A percentile compares a stretch with the other conserved stretches of the same genome.
phyloP scores from a whole-genome alignment of 2,329 filamentous ascomycete genomes.

The Arthroderma uncinatum region DNA sequence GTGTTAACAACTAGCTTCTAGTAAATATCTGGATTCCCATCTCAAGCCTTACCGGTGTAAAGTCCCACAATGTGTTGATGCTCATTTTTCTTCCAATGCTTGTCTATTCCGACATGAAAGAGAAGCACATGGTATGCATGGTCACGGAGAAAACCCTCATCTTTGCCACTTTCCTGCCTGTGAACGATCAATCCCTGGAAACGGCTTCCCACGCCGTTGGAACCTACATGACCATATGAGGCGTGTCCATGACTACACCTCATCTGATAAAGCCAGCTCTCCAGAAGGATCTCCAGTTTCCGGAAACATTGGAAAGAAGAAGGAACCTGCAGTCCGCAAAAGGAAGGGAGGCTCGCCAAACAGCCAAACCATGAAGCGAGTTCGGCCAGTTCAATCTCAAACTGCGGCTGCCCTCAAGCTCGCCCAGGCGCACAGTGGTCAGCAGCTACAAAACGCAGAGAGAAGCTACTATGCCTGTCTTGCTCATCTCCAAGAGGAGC shows the following conservation, averaged over 20 bases:
- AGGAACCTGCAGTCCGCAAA: conserved; percentile 30
- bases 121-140: conserved; percentile 90
- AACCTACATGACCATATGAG: conserved; percentile 97
- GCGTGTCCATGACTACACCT: conserved; percentile 62
- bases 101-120: conserved; percentile 90
- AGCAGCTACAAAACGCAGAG: conserved; percentile 34
- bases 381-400: conserved; percentile 31
- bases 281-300: conserved; percentile 29
- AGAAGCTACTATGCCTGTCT: conserved; percentile 34
- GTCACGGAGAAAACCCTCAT: conserved; percentile 85
- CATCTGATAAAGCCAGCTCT: conserved; percentile 33
- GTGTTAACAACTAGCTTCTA: conserved; percentile 32
- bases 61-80: conserved; percentile 67
- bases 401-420: conserved; percentile 27
- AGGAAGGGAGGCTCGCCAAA: conserved; percentile 27
- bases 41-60: conserved; percentile 95
- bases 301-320: conserved; percentile 24
- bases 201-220: conserved; percentile 90
- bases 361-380: conserved; percentile 34
- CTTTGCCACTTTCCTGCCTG: conserved; percentile 81
- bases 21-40: conserved; percentile 96
- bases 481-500: conserved; percentile 29
- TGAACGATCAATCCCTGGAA: conserved; percentile 67
- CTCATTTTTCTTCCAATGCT: conserved; percentile 87
- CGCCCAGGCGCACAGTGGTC: conserved; percentile 25